A percentile compares a stretch with the other conserved stretches of the same genome.
phyloP scores from a whole-genome alignment of 202 grass and related monocot species.

The Digitaria exilis region DNA sequence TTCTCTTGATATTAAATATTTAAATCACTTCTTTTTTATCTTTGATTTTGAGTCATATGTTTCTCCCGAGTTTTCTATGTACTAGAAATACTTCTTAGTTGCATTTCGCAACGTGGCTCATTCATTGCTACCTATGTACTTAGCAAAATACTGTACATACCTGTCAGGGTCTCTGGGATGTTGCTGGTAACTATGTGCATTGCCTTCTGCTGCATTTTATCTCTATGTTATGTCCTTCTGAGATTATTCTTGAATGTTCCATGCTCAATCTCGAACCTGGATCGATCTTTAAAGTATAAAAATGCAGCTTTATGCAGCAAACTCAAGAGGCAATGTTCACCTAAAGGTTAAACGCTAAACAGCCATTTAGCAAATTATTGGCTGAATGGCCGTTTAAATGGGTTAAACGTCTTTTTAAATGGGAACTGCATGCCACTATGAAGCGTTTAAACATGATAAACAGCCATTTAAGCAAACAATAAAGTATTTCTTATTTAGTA shows the following conservation, averaged over 20 bases:
- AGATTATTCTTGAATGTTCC: neutral
- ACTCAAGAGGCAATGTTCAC: neutral
- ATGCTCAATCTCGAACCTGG: neutral
- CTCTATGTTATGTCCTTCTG: neutral
- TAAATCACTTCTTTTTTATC: neutral
- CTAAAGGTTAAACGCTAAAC: neutral
- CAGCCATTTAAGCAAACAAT: neutral
- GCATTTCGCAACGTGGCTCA: neutral
- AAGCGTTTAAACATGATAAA: neutral
- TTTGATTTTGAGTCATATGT: conserved; percentile 6
- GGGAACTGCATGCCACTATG: neutral
- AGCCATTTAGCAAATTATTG: neutral
- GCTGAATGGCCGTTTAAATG: no score
- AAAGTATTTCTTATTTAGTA: neutral
- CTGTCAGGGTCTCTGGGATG: neutral
- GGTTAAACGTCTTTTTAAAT: neutral
- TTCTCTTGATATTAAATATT: conserved; percentile 18
- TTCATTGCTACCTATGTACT: neutral
- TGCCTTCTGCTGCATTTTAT: neutral
- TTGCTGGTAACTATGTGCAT: neutral
- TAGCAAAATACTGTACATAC: neutral
- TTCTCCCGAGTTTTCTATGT: neutral
- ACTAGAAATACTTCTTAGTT: neutral
- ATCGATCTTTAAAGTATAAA: neutral
- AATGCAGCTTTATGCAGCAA: neutral